Base-by-base conservation (phyloP, 768 basidiomycete genomes). In the Boletus sp. region DNA sequence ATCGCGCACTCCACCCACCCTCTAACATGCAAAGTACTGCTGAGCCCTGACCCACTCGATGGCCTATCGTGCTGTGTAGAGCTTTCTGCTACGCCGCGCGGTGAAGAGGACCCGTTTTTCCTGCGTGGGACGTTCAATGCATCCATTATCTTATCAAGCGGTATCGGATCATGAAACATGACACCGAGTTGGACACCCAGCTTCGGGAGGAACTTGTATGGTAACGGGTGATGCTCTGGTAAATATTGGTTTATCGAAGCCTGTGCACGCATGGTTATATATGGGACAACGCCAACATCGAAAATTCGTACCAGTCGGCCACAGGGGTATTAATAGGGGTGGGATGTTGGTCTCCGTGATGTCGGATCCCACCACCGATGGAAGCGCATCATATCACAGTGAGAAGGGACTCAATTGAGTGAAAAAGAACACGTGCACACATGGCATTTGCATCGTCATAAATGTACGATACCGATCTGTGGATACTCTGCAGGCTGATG, bases 231-330 rank as follows among this genome's bases (percentile, higher is more conserved):
- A 32, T 86, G 84, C 72, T 93, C 94, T 42, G 92, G 91, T 93
- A 98, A n/a, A n/a, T n/a, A n/a, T 95, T n/a, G 97, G 76, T 60
- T 83, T 78, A 66, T 98, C 91, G 62, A 95, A 97, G 4, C 87
- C 86, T 87, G 61, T 52, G 40, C 12, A 44, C 32, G 11, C 20
- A 36, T 39, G 15, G 11, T 50, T 5, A 24, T 20, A 35, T 49
- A 49, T 3, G 47, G 44, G 24, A 24, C 24, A 7, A 12, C 6
- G 14, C 14, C 3, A 17, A n/a, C 9, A 36, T 36, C 15, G 8
- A 32, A 30, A 8, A 45, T 44, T 56, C 75, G 18, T 50, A 81
- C 88, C 87, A n/a, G 89, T 87, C 14, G 97, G 76, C 93, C 93
- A 98, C 81, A 97, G 90, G 2, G 95, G 95, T 59, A 98, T 87